Base-by-base conservation (phyloP, 352 stramenopile species). In the Detonula confervacea region DNA sequence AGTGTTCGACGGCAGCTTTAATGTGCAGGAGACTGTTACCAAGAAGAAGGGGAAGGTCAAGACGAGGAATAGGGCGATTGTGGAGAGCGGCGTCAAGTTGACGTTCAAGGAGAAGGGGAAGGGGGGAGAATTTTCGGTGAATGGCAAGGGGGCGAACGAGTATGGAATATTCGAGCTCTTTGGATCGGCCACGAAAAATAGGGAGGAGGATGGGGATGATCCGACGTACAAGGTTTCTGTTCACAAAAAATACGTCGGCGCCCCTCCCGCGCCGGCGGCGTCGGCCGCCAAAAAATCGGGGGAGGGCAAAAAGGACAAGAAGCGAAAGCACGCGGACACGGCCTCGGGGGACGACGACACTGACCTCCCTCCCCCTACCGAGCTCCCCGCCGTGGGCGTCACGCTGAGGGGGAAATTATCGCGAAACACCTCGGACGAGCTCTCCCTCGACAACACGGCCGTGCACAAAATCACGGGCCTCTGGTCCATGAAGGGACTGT, bases 1-100 rank as follows among this genome's bases (percentile, higher is more conserved):
- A n/a, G 85, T 88, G 52, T 94, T 92, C 70, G 65, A 91, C 51
- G 89, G 89, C 5, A 92, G 87, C 0, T 94, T 94, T 35, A 89
- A 69, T 74, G 30, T 94, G n/a, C 64, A 73, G 1, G 89, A 89
- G 37, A 64, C 74, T 20, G 57, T 88, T 29, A 90, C 71, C 20
- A 89, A 65, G 27, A 80, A 49, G n/a, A 92, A 92, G 52, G 87
- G 85, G 8, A 94, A 92, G 52, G 60, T 84, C 51, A 91, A 92
- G 62, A 73, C 88, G 65, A 73, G 80, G 35, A 88, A 27, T 54
- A 83, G 81, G 66, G 75, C 89, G 1, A 86, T 94, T 39, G 18
- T 42, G 16, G 89, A 94, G 59, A 87, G 39, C 44, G 87, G 83
- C 9, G 89, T 94, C 0, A 87, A 88, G 24, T 83, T 94, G 12